These are phyloP conservation scores for Lactarius quietus DNA, from an alignment of 768 basidiomycete species.

Conservation along the genomic window DNA sequence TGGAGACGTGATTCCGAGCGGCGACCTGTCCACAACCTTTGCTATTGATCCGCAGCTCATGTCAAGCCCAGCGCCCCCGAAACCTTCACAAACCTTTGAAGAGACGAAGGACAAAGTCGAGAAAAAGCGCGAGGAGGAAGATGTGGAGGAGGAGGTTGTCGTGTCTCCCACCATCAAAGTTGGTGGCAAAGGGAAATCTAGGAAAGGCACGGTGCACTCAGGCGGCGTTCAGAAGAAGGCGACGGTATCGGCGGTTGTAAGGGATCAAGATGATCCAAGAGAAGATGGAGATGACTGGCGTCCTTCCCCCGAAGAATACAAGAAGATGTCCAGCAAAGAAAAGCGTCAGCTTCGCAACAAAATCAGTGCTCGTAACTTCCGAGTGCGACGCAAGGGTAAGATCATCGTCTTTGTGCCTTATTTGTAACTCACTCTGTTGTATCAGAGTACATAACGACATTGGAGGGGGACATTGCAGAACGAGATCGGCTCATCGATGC, in stretches of 20 bases:
- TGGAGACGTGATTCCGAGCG: constrained; percentile 13
- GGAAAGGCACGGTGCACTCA: constrained; percentile 68
- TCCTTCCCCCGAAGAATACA: constrained; percentile 88
- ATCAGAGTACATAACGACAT: constrained; percentile 88
- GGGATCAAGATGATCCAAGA: constrained; percentile 48
- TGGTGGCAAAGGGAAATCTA: constrained; percentile 49
- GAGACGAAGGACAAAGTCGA: constrained; percentile 37
- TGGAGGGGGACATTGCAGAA: constrained; percentile 92
- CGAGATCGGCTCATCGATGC: constrained; percentile 88
- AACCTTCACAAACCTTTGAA: constrained; percentile 38
- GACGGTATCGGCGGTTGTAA: constrained; percentile 34
- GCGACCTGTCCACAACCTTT: constrained; percentile 34
- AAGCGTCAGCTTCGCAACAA: constrained; percentile 96
- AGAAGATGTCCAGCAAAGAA: constrained; percentile 94
- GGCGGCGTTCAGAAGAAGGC: constrained; percentile 70
- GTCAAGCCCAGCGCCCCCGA: constrained; percentile 51
- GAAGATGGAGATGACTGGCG: constrained; percentile 73
- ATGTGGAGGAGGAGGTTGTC: constrained; percentile 31
- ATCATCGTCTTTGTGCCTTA: constrained; percentile 13
- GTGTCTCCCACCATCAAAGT: constrained; percentile 32
- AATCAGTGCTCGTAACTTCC: constrained; percentile 92
- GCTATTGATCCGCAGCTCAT: constrained; percentile 78
- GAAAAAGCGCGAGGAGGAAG: constrained; percentile 35
- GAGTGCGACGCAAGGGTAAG: constrained; percentile 88
- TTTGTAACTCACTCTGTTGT: neutral